Conservation (phyloP, 1,284 basidiomycete species). For the Lentinus polychrous region DNA sequence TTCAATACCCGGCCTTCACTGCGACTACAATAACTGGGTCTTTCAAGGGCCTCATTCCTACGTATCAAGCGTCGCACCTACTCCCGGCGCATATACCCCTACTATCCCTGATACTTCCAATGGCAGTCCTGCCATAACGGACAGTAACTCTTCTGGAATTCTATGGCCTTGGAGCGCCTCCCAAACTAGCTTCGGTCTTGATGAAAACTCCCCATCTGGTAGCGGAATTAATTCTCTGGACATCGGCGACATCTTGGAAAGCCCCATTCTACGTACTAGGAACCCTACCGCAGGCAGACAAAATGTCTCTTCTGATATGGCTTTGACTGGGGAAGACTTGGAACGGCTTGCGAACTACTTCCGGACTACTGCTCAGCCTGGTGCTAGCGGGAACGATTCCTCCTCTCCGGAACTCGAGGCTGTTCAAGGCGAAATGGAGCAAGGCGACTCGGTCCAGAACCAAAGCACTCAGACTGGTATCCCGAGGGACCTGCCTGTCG, state of each 20-base stretch:
- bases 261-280: conserved; percentile 15
- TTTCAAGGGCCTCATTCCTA: neutral
- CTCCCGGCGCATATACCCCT: neutral
- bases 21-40: conserved; percentile 9
- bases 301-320: too few relatives aligned
- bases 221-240: conserved; percentile 10
- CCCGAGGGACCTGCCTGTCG: neutral
- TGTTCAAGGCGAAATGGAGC: too few relatives aligned
- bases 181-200: neutral
- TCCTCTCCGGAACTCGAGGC: too few relatives aligned
- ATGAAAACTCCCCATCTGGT: conserved; percentile 2
- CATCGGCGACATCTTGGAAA: conserved; percentile 21
- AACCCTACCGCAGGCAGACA: neutral
- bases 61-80: neutral
- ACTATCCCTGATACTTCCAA: conserved; percentile 7
- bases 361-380: too few relatives aligned
- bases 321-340: too few relatives aligned
- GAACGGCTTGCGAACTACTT: too few relatives aligned
- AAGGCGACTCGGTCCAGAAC: too few relatives aligned
- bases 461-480: too few relatives aligned
- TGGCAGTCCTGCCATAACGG: conserved; percentile 11
- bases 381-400: too few relatives aligned
- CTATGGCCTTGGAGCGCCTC: conserved; percentile 7
- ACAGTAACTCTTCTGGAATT: neutral
- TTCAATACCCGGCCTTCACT: neutral